Evolutionary conservation across 176 grass and related monocot genomes (phyloP), one percentile per base, ranked within the genome.

Genomic region (Oryza coarctata): DNA sequence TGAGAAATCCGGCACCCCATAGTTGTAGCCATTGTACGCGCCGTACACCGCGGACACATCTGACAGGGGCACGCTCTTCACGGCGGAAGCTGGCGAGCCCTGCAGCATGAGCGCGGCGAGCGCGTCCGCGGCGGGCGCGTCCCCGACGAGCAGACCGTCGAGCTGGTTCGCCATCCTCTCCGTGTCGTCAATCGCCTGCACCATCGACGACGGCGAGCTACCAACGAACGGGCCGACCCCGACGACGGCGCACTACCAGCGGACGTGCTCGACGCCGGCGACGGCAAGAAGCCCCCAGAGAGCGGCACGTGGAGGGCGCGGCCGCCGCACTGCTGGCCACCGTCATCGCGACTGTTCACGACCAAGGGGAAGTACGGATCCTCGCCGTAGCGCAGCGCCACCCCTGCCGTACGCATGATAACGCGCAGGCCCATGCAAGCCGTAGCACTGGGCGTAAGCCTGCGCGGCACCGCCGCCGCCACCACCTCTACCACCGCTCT

Each of bases 331-430:
- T 63, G 74, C 67, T 84, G 72, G 25, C 31, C 78, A 2, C 74
- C 83, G 28, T 84, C 83, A 8, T 88, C 82, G 67, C 83, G 81
- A 33, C 50, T 75, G 86, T 68, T 67, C 31, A 70, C 9, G 68
- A 36, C 62, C 78, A 87, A 38, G 43, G 72, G 6, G 73, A 9
- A 77, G 86, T 65, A 60, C 29, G 75, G 65, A 76, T 80, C 80
- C 32, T 68, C 70, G 26, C 14, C 82, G 75, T 68, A 13, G 29
- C 44, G 61, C 58, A 13, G 68, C 6, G 10, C 2, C 47, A 1
- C 5, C 47, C 47, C 70, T 11, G 70, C n/a, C 70, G 70, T 70
- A 74, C 27, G 81, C 87, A 58, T 36, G 63, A 14, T 9, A 70
- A 18, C 4, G 47, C 38, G 66, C 18, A 36, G 77, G 63, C 68